Conservation (phyloP, 352 stramenopile genomes). For the Phytophthora tentaculata region DNA sequence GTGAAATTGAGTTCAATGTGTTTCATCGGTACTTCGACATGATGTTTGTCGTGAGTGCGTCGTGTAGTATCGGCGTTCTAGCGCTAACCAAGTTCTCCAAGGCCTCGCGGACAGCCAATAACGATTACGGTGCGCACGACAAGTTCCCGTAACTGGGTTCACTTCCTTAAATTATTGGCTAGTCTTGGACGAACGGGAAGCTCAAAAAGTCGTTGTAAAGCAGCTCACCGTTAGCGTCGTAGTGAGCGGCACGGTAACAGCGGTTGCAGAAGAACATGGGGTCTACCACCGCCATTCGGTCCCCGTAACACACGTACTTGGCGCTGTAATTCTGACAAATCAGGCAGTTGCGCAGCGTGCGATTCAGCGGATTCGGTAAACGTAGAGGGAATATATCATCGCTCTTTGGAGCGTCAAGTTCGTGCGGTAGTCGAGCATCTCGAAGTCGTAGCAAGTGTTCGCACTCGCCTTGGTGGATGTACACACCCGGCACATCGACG, state of each 20-base stretch:
- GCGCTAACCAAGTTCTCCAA: conserved; percentile 81
- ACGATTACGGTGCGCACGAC: conserved; percentile 76
- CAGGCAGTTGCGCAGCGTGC: conserved; percentile 68
- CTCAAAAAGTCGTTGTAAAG: conserved; percentile 76
- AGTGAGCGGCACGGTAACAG: conserved; percentile 75
- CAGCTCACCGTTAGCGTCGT: conserved; percentile 55
- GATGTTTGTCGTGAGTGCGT: conserved; percentile 83
- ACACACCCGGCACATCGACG: conserved; percentile 64
- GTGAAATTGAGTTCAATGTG: conserved; percentile 85
- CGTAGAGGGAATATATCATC: conserved; percentile 62
- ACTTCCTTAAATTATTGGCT: conserved; percentile 30
- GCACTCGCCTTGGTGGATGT: conserved; percentile 81
- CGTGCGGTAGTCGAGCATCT: conserved; percentile 67
- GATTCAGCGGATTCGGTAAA: conserved; percentile 56
- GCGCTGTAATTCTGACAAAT: conserved; percentile 79
- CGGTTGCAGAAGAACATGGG: conserved; percentile 85
- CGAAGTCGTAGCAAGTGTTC: conserved; percentile 74
- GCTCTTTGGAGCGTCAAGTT: conserved; percentile 43
- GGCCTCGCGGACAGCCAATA: conserved; percentile 73
- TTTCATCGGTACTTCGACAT: conserved; percentile 89
- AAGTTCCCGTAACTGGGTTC: conserved; percentile 70
- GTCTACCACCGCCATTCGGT: conserved; percentile 64
- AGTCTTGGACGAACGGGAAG: conserved; percentile 80
- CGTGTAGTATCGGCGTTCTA: conserved; percentile 62
- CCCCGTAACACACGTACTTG: conserved; percentile 82